phyloP scores from a whole-genome alignment of 2,329 filamentous ascomycete genomes.

The Diaporthe citri region DNA sequence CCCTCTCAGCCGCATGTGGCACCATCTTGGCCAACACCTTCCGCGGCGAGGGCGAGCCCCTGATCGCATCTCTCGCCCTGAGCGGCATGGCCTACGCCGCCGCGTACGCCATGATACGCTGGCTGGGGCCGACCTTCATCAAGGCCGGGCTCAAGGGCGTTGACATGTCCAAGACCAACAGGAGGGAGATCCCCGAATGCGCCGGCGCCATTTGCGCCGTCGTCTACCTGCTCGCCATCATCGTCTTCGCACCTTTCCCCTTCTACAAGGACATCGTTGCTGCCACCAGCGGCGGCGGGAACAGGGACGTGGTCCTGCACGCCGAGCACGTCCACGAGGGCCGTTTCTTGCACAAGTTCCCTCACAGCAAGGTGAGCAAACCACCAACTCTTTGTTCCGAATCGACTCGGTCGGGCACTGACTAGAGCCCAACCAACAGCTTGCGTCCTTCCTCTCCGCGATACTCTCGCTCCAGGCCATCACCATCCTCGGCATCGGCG shows the following conservation, averaged over 20 bases:
- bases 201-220: conserved; percentile 96
- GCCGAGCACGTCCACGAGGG: conserved; percentile 82
- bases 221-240: conserved; percentile 89
- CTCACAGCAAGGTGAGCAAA: conserved; percentile 83
- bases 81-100: conserved; percentile 86
- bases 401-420: background rate
- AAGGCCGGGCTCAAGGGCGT: conserved; percentile 88
- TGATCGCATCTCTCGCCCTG: conserved; percentile 89
- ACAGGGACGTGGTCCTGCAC: conserved; percentile 85
- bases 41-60: conserved; percentile 85
- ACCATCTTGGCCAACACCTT: conserved; percentile 85
- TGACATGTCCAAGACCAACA: conserved; percentile 81
- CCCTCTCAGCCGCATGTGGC: conserved; percentile 76
- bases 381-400: background rate
- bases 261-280: conserved; percentile 99
- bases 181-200: conserved; percentile 88
- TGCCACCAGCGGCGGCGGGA: conserved; percentile 92
- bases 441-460: conserved; percentile 94
- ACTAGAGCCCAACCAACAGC: conserved; percentile 59
- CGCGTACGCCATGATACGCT: conserved; percentile 88
- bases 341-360: conserved; percentile 89
- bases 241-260: conserved; percentile 94
- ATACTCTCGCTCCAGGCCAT: conserved; percentile 93
- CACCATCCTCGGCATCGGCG: conserved; percentile 90
- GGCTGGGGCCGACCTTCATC: conserved; percentile 92